Base-by-base conservation (phyloP, 495 filamentous ascomycete species). In the Amorphotheca resinae region DNA sequence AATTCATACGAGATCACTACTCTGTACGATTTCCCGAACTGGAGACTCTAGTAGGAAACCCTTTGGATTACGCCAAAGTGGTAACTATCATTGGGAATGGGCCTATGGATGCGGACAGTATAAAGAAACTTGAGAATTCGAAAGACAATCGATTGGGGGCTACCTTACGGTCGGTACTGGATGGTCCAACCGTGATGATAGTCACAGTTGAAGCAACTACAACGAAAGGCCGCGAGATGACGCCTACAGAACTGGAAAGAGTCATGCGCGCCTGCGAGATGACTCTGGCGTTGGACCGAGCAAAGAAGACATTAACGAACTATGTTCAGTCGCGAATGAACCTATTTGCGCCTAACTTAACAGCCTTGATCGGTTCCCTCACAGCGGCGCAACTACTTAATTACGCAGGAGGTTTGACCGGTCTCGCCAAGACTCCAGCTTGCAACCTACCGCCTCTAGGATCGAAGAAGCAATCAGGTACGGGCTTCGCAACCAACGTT, bases 261-360 rank as follows among this genome's bases (percentile, higher is more conserved):
- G 80, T 94, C 18, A 62, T 82, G 22, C 72, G 74, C 41, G 88
- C 87, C 7, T 95, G 89, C 62, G 73, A 87, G 48, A 89, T 86
- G 75, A 84, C 86, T 30, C 67, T 95, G 30, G 74, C 76, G 42
- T 79, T 98, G 12, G 88, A 96, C 53, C 76, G 73, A 35, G 89
- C 89, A 35, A 93, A 94, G 59, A 80, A 74, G 42, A 82, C 76
- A 23, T 75, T 96, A 36, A 95, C 87, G 2, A 80, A 91, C 52
- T 96, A 89, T 54, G 89, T 95, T n/a, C 80, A 94, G 64, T 95
- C 88, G 25, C 86, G 91, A 46, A 95, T 98, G 84, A 89, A 77
- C 51, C 72, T 93, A 35, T 95, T 95, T 54, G 91, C 93, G 9
- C 91, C 91, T 7, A 98, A 98, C 52, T 66, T 95, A 26, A 93